Evolutionary conservation across 805 yeast species (phyloP).

Genomic region (Wickerhamomyces bovis): DNA sequence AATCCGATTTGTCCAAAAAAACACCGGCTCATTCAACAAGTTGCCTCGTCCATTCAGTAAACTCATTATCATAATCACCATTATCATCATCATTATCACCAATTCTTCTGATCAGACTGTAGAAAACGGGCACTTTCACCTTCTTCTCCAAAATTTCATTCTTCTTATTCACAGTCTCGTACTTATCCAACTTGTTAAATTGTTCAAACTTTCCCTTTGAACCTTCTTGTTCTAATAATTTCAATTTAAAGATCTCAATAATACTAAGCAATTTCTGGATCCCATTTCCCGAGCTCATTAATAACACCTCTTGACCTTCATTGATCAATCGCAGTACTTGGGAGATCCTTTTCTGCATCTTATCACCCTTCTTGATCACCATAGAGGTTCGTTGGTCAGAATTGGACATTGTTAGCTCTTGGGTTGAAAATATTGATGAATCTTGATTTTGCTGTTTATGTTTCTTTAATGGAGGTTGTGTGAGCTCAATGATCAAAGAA

Average conservation of each 20-base stretch:
- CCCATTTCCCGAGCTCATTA: constrained; percentile 21
- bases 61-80: constrained; percentile 1
- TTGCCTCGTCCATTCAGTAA: constrained; percentile 17
- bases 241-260: constrained; percentile 19
- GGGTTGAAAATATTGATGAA: neutral
- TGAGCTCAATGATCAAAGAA: neutral
- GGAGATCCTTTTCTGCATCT: constrained; percentile 14
- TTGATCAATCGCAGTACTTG: constrained; percentile 5
- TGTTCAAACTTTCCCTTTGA: constrained; percentile 10
- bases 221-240: constrained; percentile 4
- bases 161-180: constrained; percentile 9
- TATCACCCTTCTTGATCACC: constrained; percentile 20
- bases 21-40: neutral
- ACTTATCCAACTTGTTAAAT: constrained; percentile 20
- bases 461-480: neutral
- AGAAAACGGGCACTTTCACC: constrained; percentile 16
- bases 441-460: neutral
- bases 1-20: too few species aligned
- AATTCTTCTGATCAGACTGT: constrained; percentile 11
- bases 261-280: constrained; percentile 20
- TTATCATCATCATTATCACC: neutral
- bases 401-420: neutral
- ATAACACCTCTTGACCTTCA: constrained; percentile 1
- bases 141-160: constrained; percentile 19
- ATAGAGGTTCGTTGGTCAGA: neutral